phyloP scores from a whole-genome alignment of 306 rosid species.

The Dalbergia cochinchinensis region DNA sequence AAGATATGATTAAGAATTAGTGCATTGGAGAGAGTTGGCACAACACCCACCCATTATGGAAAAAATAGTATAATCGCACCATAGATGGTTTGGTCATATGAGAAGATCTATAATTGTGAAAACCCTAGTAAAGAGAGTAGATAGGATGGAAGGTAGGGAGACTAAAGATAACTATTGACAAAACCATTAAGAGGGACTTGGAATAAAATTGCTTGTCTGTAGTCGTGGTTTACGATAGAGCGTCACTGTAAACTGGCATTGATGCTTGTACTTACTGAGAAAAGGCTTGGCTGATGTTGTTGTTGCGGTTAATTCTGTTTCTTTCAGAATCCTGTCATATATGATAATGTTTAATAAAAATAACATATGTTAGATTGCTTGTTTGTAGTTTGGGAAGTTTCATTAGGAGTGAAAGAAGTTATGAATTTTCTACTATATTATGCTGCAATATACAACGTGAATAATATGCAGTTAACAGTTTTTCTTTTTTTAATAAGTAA shows the following conservation, averaged over 20 bases:
- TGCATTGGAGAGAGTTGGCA: background rate
- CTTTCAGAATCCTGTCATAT: conserved; percentile 13
- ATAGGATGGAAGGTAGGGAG: too few relatives aligned
- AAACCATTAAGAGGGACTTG: too few relatives aligned
- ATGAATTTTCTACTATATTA: conserved; percentile 9
- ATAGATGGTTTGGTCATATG: too few relatives aligned
- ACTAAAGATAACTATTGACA: too few relatives aligned
- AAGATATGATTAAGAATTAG: background rate
- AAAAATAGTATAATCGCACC: too few relatives aligned
- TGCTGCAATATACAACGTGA: background rate
- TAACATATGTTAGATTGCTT: conserved; percentile 22
- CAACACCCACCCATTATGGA: too few relatives aligned
- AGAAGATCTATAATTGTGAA: too few relatives aligned
- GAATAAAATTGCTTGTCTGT: too few relatives aligned
- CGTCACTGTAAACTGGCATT: too few relatives aligned
- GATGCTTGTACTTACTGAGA: too few relatives aligned
- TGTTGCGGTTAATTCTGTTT: conserved; percentile 23
- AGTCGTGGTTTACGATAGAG: too few relatives aligned
- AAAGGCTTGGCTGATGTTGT: background rate
- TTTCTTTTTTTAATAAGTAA: conserved; percentile 23
- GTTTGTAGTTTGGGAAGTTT: conserved; percentile 30
- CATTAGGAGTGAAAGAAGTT: conserved; percentile 23
- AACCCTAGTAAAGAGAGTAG: too few relatives aligned
- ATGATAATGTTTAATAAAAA: conserved; percentile 16
- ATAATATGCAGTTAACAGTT: conserved; percentile 9